Evolutionary conservation across 2,329 filamentous ascomycete species (phyloP), one percentile per base, ranked within the genome.

Genomic region (Ophidiomyces ophidiicola): DNA sequence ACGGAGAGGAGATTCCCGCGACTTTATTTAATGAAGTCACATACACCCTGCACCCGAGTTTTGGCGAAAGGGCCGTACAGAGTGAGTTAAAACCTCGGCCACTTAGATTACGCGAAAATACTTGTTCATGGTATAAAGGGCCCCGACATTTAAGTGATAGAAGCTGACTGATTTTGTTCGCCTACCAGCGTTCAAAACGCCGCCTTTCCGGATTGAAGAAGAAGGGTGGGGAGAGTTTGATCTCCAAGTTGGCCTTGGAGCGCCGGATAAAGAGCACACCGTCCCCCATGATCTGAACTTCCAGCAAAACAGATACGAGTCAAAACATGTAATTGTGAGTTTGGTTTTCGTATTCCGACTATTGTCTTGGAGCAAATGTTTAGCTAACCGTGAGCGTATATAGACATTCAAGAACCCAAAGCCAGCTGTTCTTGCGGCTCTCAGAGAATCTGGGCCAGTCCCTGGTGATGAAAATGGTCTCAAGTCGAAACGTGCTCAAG

Each of bases 221-320:
- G 83, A 94, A 64, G 90, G 90, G 50, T 98, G 90, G 90, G 90
- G 90, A 55, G 90, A 96, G 66, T 98, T 98, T 59, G 90, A 96
- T 58, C 88, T 98, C 78, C 71, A 70, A 33, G 90, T 96, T 54
- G 76, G 82, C 46, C 72, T 92, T 50, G 81, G 78, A 55, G 82
- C 81, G 30, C 78, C 81, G 20, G 85, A 90, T 62, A 94, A 94
- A 69, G 88, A 94, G 55, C 75, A 85, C 54, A 70, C 74, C 10
- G 70, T 98, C 48, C 65, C 70, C 36, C 90, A 98, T 61, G 90
- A 98, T 57, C 72, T 98, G 45, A 94, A 96, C 70, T 98, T 98
- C 62, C 72, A 76, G 50, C 72, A 78, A 49, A 70, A 79, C 45
- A 73, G 74, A 46, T 98, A 98, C 61, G 87, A 94, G 58, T 76